phyloP scores from a whole-genome alignment of 2,329 filamentous ascomycete genomes.

The Ambrosiella xylebori region DNA sequence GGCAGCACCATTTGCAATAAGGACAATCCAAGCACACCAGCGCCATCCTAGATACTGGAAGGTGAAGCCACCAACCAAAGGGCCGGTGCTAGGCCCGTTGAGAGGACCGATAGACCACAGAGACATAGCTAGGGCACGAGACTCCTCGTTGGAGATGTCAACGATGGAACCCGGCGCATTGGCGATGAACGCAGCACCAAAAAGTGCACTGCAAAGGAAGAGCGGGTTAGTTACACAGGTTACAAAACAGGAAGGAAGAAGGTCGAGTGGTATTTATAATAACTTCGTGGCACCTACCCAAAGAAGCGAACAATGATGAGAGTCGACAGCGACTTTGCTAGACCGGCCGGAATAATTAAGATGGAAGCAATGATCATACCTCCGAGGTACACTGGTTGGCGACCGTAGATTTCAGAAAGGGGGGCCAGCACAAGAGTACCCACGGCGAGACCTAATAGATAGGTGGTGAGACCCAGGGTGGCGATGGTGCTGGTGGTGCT shows the following conservation, averaged over 20 bases:
- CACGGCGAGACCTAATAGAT: conserved; percentile 55
- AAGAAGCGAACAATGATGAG: conserved; percentile 62
- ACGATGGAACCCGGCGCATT: conserved; percentile 71
- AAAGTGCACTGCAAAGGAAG: conserved; percentile 33
- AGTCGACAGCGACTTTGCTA: conserved; percentile 48
- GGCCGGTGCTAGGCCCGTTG: conserved; percentile 41
- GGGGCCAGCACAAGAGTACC: conserved; percentile 61
- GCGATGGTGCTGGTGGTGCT: conserved; percentile 40
- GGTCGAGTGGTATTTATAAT: neutral
- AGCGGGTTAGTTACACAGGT: conserved; percentile 12
- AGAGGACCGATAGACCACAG: conserved; percentile 73
- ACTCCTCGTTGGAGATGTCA: conserved; percentile 66
- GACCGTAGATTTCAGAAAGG: conserved; percentile 52
- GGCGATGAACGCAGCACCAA: conserved; percentile 62
- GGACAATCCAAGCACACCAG: conserved; percentile 68
- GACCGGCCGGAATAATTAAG: conserved; percentile 52
- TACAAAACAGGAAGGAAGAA: conserved; percentile 17
- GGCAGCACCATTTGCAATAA: conserved; percentile 52
- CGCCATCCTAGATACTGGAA: conserved; percentile 64
- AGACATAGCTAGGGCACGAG: conserved; percentile 66
- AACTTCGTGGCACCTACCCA: conserved; percentile 29
- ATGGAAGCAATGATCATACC: conserved; percentile 48
- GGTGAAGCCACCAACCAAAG: conserved; percentile 53
- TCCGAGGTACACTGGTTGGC: conserved; percentile 50
- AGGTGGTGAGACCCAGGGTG: conserved; percentile 62